Conservation (phyloP, 73 alveolate genomes). For the Diophrys appendiculata region DNA sequence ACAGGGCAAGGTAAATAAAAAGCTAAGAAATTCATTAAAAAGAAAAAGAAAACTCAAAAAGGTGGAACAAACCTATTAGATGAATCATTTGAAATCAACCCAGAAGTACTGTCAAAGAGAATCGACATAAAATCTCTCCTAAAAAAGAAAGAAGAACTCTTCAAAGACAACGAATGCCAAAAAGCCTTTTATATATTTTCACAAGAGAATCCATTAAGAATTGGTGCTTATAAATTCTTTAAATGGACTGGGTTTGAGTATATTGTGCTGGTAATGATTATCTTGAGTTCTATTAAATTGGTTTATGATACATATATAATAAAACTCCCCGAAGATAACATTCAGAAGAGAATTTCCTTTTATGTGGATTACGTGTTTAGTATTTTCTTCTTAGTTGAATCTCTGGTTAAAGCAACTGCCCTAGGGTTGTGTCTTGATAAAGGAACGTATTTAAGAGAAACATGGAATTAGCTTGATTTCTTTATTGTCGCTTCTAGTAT, state of each 20-base stretch:
- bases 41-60: conserved; percentile 39
- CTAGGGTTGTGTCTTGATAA: conserved; percentile 80
- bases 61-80: conserved; percentile 32
- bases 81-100: conserved; percentile 18
- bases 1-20: not conserved
- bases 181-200: conserved; percentile 39
- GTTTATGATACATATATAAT: conserved; percentile 52
- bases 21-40: conserved; percentile 17
- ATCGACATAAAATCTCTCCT: not conserved
- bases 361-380: conserved; percentile 60
- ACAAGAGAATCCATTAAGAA: conserved; percentile 30
- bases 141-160: conserved; percentile 38
- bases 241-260: conserved; percentile 39
- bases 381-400: conserved; percentile 70
- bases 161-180: conserved; percentile 34
- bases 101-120: conserved; percentile 20
- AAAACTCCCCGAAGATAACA: not conserved
- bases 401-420: conserved; percentile 71
- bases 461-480: conserved; percentile 95
- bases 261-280: conserved; percentile 23
- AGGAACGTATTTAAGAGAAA: conserved; percentile 83
- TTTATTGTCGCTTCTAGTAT: conserved; percentile 84
- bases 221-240: conserved; percentile 16
- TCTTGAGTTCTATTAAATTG: conserved; percentile 39
- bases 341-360: conserved; percentile 12